Conservation (phyloP, 139 green algal species). For the Chlamydomonas schloesseri region DNA sequence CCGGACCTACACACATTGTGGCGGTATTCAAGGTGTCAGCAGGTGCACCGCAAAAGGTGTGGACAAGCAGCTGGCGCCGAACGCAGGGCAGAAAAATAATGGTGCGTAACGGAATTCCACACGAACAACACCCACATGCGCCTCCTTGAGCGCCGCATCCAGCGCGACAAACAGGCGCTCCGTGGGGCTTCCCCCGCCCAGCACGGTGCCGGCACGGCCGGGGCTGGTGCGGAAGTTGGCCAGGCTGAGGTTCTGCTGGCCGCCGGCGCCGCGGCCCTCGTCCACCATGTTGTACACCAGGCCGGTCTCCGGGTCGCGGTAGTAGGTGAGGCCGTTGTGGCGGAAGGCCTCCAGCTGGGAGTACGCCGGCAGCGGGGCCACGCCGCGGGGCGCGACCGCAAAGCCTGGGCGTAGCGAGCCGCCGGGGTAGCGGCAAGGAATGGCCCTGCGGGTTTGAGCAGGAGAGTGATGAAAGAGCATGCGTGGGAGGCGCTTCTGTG, state of each 20-base stretch:
- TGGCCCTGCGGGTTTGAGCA: not conserved
- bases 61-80: too few relatives aligned
- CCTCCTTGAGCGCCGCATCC: constrained; percentile 35
- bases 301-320: constrained; percentile 28
- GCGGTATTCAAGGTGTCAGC: too few relatives aligned
- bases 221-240: constrained; percentile 13
- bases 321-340: not conserved
- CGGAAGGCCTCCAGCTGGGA: constrained; percentile 30
- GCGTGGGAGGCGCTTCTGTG: too few relatives aligned
- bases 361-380: not conserved
- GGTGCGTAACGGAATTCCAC: too few relatives aligned
- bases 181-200: not conserved
- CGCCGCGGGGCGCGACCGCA: not conserved
- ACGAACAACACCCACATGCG: not conserved
- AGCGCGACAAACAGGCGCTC: constrained; percentile 29
- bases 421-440: constrained; percentile 30
- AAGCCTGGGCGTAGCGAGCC: constrained; percentile 10
- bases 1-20: constrained; percentile 25
- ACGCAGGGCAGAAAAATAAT: too few relatives aligned
- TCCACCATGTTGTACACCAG: constrained; percentile 32
- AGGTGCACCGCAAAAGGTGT: too few relatives aligned
- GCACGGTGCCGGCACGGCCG: not conserved
- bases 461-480: too few relatives aligned
- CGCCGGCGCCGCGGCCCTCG: constrained; percentile 3
- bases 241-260: constrained; percentile 4